A percentile compares a stretch with the other conserved stretches of the same genome.
These are phyloP conservation scores for Cokeromyces recurvatus DNA, from an alignment of 371 early-diverging fungal species.

Conservation along the genomic window DNA sequence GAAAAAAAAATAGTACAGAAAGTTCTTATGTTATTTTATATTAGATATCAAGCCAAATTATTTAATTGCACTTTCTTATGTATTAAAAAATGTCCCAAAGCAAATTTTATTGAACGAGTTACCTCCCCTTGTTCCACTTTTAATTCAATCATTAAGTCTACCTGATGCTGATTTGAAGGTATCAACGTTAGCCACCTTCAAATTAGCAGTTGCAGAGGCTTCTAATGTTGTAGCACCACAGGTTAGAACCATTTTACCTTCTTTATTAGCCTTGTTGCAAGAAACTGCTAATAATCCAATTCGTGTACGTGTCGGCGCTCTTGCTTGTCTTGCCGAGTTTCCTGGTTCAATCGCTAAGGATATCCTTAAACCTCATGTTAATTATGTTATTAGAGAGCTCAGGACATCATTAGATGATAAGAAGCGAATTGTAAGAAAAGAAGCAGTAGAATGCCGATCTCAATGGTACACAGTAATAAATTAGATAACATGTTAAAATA, in stretches of 20 bases:
- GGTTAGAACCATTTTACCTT: constrained; percentile 44
- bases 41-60: constrained; percentile 59
- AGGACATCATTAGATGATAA: constrained; percentile 73
- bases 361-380: constrained; percentile 58
- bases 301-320: constrained; percentile 64
- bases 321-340: constrained; percentile 65
- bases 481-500: too few relatives aligned
- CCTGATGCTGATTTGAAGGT: constrained; percentile 62
- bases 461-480: constrained; percentile 86
- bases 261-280: constrained; percentile 40
- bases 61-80: constrained; percentile 76
- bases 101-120: constrained; percentile 75
- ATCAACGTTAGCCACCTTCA: constrained; percentile 74
- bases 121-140: constrained; percentile 68
- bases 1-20: neutral
- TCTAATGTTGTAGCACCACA: constrained; percentile 59
- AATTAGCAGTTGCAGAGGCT: constrained; percentile 56
- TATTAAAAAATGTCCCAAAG: constrained; percentile 78
- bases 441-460: constrained; percentile 82
- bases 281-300: constrained; percentile 32
- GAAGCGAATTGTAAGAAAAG: constrained; percentile 83
- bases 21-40: neutral
- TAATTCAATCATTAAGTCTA: constrained; percentile 65
- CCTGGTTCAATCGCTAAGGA: constrained; percentile 59
- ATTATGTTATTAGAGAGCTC: constrained; percentile 58